These are phyloP conservation scores for Malassezia globosa DNA, from an alignment of 1,284 basidiomycete species.

Conservation along the genomic window DNA sequence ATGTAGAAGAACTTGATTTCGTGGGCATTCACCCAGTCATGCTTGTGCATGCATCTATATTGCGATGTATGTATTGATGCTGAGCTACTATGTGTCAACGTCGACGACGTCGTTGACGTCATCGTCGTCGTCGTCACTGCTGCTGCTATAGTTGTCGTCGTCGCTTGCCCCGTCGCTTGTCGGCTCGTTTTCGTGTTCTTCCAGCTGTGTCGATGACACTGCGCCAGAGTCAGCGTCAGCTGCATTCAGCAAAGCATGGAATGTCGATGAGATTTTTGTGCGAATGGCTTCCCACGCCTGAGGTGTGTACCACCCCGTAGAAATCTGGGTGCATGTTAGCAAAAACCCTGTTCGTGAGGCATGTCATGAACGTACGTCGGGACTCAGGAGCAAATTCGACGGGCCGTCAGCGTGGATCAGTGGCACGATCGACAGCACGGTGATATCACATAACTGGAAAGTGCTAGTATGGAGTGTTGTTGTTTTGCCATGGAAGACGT, in stretches of 20 bases:
- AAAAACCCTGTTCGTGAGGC: too few species aligned
- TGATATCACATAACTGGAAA: constrained; percentile 84
- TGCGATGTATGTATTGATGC: background rate
- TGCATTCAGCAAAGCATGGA: constrained; percentile 17
- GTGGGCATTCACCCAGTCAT: background rate
- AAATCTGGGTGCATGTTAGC: constrained; percentile 10
- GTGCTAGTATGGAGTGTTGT: constrained; percentile 68
- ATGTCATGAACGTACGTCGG: constrained; percentile 14
- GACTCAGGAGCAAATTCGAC: constrained; percentile 1
- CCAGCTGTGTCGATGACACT: too few species aligned
- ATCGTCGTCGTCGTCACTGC: background rate
- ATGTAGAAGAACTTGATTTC: background rate
- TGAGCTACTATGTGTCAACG: background rate
- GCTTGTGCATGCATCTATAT: background rate
- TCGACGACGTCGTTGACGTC: background rate
- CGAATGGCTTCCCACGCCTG: constrained; percentile 28
- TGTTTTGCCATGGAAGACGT: constrained; percentile 76
- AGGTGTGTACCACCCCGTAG: constrained; percentile 31
- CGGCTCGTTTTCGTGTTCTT: too few species aligned
- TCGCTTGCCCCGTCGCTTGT: background rate
- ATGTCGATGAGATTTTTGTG: constrained; percentile 19
- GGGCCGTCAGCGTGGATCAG: constrained; percentile 21
- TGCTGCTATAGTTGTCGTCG: background rate
- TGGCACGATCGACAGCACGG: constrained; percentile 56
- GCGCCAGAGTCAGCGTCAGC: background rate